phyloP scores from a whole-genome alignment of 2,329 filamentous ascomycete species.

The Penicillium oxalicum region DNA sequence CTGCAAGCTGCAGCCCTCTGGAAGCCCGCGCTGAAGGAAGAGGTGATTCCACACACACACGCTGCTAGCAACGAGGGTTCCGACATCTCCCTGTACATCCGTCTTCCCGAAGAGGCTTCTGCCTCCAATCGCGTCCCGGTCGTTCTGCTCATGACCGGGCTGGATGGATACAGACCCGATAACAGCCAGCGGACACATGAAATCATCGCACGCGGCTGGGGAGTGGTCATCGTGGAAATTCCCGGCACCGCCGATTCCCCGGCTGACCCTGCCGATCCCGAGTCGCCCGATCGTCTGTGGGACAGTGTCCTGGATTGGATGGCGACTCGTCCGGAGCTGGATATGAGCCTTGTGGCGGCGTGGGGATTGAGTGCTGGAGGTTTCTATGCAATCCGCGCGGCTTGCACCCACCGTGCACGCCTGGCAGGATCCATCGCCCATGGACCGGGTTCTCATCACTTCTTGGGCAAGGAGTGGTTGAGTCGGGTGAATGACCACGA shows the following conservation, averaged over 20 bases:
- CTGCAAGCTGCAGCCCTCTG: slow-evolving; percentile 52
- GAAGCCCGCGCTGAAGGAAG: slow-evolving; percentile 55
- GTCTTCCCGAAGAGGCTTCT: slow-evolving; percentile 48
- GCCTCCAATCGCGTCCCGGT: slow-evolving; percentile 44
- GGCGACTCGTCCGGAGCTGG: slow-evolving; percentile 45
- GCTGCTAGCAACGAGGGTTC: slow-evolving; percentile 47
- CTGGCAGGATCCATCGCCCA: slow-evolving; percentile 56
- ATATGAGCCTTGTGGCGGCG: slow-evolving; percentile 52
- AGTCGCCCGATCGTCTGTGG: slow-evolving; percentile 57
- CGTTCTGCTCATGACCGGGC: slow-evolving; percentile 53
- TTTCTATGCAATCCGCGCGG: slow-evolving; percentile 63
- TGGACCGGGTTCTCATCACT: slow-evolving; percentile 58
- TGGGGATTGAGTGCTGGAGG: slow-evolving; percentile 64
- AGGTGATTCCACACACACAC: slow-evolving; percentile 55
- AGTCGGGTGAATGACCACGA: slow-evolving; percentile 59
- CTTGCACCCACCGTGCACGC: slow-evolving; percentile 56
- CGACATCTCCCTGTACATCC: slow-evolving; percentile 59
- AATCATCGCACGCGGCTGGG: slow-evolving; percentile 60
- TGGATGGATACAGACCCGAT: slow-evolving; percentile 56
- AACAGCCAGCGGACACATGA: slow-evolving; percentile 51
- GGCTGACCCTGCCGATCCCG: slow-evolving; percentile 56
- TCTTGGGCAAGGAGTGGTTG: slow-evolving; percentile 56
- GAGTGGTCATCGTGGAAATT: slow-evolving; percentile 56
- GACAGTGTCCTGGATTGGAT: slow-evolving; percentile 59
- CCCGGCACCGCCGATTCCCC: slow-evolving; percentile 64